Evolutionary conservation across 2,329 filamentous ascomycete species (phyloP).

Genomic region (Colletotrichum tamarilloi): DNA sequence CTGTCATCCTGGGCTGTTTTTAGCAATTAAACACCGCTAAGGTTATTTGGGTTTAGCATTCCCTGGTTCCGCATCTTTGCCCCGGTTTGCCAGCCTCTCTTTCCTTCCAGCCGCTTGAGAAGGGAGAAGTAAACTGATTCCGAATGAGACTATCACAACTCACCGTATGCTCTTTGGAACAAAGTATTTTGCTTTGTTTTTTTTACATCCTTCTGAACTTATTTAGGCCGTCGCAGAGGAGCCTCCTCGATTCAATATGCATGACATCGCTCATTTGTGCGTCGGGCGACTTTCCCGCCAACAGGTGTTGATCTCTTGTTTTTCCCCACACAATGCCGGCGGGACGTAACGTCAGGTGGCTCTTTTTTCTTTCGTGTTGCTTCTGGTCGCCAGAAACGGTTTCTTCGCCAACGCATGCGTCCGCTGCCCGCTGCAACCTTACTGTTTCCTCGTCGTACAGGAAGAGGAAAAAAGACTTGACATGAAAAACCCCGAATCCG

Average conservation of each 20-base stretch:
- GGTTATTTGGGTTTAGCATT: background rate
- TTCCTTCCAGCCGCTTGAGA: background rate
- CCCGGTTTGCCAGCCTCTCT: conserved; percentile 17
- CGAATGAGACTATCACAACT: background rate
- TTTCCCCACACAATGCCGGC: background rate
- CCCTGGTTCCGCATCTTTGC: conserved; percentile 1
- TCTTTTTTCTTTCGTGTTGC: conserved; percentile 11
- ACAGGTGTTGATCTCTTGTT: background rate
- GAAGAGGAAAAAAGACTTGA: background rate
- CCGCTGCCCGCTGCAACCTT: background rate
- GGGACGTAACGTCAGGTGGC: conserved; percentile 27
- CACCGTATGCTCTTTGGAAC: background rate
- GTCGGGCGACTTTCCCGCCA: background rate
- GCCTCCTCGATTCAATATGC: background rate
- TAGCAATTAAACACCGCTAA: conserved; percentile 13
- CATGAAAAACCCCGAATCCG: background rate
- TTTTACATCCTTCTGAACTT: background rate
- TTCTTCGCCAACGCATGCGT: conserved; percentile 27
- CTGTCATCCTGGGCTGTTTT: conserved; percentile 26
- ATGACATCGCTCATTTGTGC: background rate
- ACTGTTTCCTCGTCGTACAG: background rate
- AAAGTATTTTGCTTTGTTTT: background rate
- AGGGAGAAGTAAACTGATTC: background rate
- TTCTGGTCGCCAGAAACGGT: background rate
- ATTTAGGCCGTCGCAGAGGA: background rate